Percentiles rank a stretch among this genome's conserved stretches.
phyloP scores from a whole-genome alignment of 2,329 filamentous ascomycete species.

The Colletotrichum sp. region DNA sequence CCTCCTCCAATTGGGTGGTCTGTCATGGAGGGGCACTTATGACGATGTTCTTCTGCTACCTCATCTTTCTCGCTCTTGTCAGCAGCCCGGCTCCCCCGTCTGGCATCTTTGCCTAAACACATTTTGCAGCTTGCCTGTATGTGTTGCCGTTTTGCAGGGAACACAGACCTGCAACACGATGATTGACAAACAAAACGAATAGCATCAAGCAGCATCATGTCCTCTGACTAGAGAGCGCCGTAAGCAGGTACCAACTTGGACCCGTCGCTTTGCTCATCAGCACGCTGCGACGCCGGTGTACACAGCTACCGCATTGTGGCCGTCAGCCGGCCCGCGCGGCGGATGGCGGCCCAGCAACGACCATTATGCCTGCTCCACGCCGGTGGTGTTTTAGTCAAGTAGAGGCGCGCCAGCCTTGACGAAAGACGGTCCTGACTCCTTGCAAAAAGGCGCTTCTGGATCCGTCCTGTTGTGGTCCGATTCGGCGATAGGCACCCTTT shows the following conservation, averaged over 20 bases:
- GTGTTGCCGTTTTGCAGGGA: not conserved
- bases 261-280: not conserved
- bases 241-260: not conserved
- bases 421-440: conserved; percentile 9
- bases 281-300: not conserved
- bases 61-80: conserved; percentile 5
- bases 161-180: not conserved
- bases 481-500: conserved; percentile 21
- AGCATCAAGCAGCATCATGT: not conserved
- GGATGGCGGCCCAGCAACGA: conserved; percentile 20
- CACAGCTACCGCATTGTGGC: conserved; percentile 15
- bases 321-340: conserved; percentile 15
- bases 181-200: not conserved
- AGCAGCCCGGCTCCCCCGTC: not conserved
- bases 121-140: not conserved
- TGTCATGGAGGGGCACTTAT: conserved; percentile 19
- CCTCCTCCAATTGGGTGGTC: not conserved
- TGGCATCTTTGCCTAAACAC: not conserved
- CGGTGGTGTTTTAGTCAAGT: conserved; percentile 19
- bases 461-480: conserved; percentile 23
- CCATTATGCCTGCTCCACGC: conserved; percentile 18
- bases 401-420: conserved; percentile 18
- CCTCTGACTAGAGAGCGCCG: not conserved
- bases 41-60: conserved; percentile 14
- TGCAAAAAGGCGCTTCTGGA: conserved; percentile 20